These are phyloP conservation scores for Daedaleopsis sinensis DNA, from an alignment of 768 basidiomycete genomes.

Conservation along the genomic window DNA sequence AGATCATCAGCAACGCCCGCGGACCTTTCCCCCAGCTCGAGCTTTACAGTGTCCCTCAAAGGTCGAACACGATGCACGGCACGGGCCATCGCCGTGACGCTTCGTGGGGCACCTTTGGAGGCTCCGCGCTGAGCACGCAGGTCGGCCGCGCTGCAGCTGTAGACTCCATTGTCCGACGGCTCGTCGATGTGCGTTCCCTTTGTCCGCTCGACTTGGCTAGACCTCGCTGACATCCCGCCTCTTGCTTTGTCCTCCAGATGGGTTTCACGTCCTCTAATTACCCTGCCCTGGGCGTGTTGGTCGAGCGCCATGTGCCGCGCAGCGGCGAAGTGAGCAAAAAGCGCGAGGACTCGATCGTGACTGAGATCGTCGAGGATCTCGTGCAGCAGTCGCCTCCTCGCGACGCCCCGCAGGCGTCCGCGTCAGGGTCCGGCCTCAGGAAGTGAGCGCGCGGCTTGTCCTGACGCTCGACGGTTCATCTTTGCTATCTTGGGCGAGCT, in stretches of 20 bases:
- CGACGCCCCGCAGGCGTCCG: slow-evolving; percentile 9
- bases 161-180: slow-evolving; percentile 55
- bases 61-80: slow-evolving; percentile 43
- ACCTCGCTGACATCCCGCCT: neutral
- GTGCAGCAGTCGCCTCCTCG: slow-evolving; percentile 17
- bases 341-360: slow-evolving; percentile 29
- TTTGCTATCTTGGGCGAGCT: too few species aligned
- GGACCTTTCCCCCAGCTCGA: slow-evolving; percentile 65
- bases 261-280: slow-evolving; percentile 66
- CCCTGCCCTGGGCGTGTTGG: slow-evolving; percentile 55
- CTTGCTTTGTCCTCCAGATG: slow-evolving; percentile 49
- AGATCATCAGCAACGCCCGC: slow-evolving; percentile 64
- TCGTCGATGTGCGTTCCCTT: slow-evolving; percentile 61
- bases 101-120: slow-evolving; percentile 39
- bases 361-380: slow-evolving; percentile 32
- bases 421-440: slow-evolving; percentile 19
- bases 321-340: slow-evolving; percentile 20
- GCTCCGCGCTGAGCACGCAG: slow-evolving; percentile 33
- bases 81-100: slow-evolving; percentile 20
- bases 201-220: neutral
- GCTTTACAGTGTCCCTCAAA: slow-evolving; percentile 58
- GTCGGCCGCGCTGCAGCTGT: slow-evolving; percentile 5
- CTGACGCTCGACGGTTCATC: too few species aligned
- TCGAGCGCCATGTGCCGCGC: slow-evolving; percentile 32
- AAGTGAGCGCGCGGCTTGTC: neutral